Conservation (phyloP, 441 rosid species). For the Euphorbia celastroides region DNA sequence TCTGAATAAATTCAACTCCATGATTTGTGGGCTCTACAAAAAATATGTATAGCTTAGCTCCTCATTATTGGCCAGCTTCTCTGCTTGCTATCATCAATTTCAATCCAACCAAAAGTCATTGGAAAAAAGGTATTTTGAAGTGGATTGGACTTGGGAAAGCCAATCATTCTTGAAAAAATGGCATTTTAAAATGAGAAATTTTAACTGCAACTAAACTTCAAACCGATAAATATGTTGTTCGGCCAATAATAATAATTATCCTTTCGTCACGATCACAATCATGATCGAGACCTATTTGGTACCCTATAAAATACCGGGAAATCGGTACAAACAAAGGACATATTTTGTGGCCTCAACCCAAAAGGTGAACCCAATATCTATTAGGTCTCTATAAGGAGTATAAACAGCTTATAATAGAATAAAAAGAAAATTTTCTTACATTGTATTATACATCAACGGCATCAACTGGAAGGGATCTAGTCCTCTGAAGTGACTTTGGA, state of each 20-base stretch:
- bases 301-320: too few relatives aligned
- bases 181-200: background rate
- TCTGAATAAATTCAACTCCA: too few relatives aligned
- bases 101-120: background rate
- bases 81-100: background rate
- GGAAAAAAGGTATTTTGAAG: background rate
- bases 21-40: conserved; percentile 14
- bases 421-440: conserved; percentile 10
- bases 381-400: conserved; percentile 24
- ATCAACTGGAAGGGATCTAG: conserved; percentile 69
- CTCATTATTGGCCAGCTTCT: conserved; percentile 24
- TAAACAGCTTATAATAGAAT: conserved; percentile 31
- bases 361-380: conserved; percentile 18
- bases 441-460: conserved; percentile 49
- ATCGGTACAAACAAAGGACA: background rate
- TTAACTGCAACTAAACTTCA: background rate
- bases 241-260: too few relatives aligned
- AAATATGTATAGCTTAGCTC: background rate
- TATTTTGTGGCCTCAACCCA: conserved; percentile 6
- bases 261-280: too few relatives aligned
- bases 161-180: background rate
- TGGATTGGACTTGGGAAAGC: background rate
- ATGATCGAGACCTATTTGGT: too few relatives aligned
- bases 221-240: too few relatives aligned
- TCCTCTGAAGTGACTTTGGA: conserved; percentile 51